Evolutionary conservation across 352 stramenopile genomes (phyloP).

Genomic region (Pythium periplocum): DNA sequence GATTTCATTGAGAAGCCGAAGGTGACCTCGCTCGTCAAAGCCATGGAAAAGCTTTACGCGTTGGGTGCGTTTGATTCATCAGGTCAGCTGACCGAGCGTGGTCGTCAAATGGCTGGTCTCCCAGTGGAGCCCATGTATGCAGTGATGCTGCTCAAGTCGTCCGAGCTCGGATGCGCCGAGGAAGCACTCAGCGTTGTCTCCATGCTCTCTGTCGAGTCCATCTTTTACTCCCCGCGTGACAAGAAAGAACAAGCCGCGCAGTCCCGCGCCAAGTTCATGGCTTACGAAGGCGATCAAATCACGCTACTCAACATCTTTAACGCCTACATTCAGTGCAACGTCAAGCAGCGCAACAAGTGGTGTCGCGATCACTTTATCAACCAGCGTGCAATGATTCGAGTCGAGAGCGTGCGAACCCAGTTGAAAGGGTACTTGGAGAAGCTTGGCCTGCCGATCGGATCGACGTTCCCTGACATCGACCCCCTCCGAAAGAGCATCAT

Average conservation of each 20-base stretch:
- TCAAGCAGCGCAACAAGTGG: constrained; percentile 84
- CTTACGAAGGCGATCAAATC: constrained; percentile 83
- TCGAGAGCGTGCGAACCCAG: constrained; percentile 79
- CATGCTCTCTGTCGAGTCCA: constrained; percentile 88
- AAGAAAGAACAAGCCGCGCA: constrained; percentile 81
- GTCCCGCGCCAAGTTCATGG: constrained; percentile 70
- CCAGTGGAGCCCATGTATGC: constrained; percentile 87
- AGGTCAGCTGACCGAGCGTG: constrained; percentile 61
- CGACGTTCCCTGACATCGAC: constrained; percentile 72
- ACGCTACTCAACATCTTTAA: constrained; percentile 83
- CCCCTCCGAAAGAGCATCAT: constrained; percentile 86
- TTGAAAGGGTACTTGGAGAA: constrained; percentile 69
- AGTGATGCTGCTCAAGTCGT: constrained; percentile 82
- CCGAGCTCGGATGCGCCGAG: constrained; percentile 71
- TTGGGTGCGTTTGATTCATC: constrained; percentile 60
- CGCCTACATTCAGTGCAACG: constrained; percentile 57
- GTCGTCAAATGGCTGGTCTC: constrained; percentile 79
- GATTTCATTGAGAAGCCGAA: constrained; percentile 88
- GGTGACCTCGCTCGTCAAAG: constrained; percentile 64
- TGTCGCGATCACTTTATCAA: constrained; percentile 87
- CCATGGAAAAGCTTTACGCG: constrained; percentile 80
- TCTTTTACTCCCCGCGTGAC: constrained; percentile 84
- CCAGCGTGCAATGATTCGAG: constrained; percentile 71
- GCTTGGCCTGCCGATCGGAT: constrained; percentile 58
- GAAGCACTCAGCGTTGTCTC: constrained; percentile 84